phyloP scores from a whole-genome alignment of 225 moss, liverwort and hornwort species.

The Thuidium tamariscinum region DNA sequence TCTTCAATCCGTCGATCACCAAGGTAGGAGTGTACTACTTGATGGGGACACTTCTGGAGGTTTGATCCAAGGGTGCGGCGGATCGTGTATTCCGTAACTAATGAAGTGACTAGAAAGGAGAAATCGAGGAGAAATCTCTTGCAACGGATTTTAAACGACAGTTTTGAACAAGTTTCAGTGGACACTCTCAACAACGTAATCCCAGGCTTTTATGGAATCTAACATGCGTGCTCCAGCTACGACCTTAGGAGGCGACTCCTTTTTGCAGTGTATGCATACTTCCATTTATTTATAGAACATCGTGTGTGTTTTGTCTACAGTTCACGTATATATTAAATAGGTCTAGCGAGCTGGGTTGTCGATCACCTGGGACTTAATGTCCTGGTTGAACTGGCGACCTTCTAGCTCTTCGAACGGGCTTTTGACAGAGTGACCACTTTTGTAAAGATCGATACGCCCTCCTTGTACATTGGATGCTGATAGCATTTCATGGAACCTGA shows the following conservation, averaged over 20 bases:
- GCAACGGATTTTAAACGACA: not conserved
- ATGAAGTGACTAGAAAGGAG: not conserved
- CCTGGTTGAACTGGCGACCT: not conserved
- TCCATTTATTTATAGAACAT: constrained; percentile 1
- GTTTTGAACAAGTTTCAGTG: not conserved
- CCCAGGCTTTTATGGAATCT: not conserved
- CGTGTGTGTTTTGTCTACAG: not conserved
- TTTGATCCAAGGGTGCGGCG: not conserved
- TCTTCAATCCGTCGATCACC: not conserved
- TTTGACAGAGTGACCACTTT: not conserved
- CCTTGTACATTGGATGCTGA: constrained; percentile 16
- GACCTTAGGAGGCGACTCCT: not conserved
- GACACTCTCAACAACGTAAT: not conserved
- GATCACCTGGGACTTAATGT: not conserved
- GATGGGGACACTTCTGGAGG: not conserved
- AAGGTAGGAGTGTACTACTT: not conserved
- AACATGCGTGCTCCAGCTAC: not conserved
- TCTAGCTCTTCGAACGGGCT: not conserved
- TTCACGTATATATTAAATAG: not conserved
- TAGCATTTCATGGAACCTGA: not conserved
- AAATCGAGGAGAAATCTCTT: not conserved
- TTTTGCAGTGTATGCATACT: constrained; percentile 13
- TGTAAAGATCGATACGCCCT: constrained; percentile 4
- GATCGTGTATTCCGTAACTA: not conserved
- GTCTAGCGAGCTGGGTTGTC: not conserved